These are phyloP conservation scores for Aspergillus transmontanensis DNA, from an alignment of 2,329 filamentous ascomycete species.

Conservation along the genomic window DNA sequence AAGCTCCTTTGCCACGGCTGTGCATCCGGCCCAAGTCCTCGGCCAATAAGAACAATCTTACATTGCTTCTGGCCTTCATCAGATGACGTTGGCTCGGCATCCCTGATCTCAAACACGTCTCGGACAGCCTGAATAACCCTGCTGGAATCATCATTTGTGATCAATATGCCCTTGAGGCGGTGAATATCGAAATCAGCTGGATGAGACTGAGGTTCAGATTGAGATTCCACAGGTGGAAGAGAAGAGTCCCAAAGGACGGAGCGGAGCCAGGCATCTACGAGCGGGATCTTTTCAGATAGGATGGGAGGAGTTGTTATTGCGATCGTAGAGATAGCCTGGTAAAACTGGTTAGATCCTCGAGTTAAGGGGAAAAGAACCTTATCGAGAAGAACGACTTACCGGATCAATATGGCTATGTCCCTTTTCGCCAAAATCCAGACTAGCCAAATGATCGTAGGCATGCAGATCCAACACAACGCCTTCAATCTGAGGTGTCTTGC, in stretches of 20 bases:
- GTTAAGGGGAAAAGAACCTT: not conserved
- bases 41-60: constrained; percentile 52
- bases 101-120: constrained; percentile 90
- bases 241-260: constrained; percentile 76
- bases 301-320: constrained; percentile 70
- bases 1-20: constrained; percentile 40
- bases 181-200: constrained; percentile 73
- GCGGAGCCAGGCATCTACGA: constrained; percentile 79
- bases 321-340: constrained; percentile 79
- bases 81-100: constrained; percentile 45
- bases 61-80: constrained; percentile 31
- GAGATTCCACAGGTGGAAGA: constrained; percentile 26
- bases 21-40: constrained; percentile 40
- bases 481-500: constrained; percentile 78
- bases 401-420: constrained; percentile 91
- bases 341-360: constrained; percentile 7
- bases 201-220: constrained; percentile 13
- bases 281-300: constrained; percentile 56
- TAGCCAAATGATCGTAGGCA: constrained; percentile 82
- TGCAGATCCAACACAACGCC: constrained; percentile 87
- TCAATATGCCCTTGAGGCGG: constrained; percentile 78
- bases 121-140: constrained; percentile 89
- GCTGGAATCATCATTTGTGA: constrained; percentile 63
- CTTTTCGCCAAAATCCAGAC: constrained; percentile 70
- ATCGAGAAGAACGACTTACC: constrained; percentile 50